Evolutionary conservation across 768 basidiomycete genomes (phyloP), one percentile per base, ranked within the genome.

Genomic region (Gymnopilus dilepis): DNA sequence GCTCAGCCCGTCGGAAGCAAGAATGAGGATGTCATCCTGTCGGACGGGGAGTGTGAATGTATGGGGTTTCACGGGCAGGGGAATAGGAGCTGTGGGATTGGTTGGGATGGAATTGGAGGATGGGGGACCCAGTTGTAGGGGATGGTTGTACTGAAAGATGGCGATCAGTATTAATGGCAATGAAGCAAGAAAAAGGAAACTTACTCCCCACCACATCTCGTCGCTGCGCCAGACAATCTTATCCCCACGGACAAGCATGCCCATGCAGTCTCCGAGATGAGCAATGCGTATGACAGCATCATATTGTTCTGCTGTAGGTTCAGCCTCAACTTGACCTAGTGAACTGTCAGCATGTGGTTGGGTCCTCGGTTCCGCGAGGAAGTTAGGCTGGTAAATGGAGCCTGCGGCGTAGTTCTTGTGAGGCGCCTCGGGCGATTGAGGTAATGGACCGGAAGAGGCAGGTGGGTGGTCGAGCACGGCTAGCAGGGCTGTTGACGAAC

Each of bases 151-250:
- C 82, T 82, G 66, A 70, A 80, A 71, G 58, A 6, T 40, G 55
- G 31, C 37, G 26, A n/a, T 53, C 19, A 60, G 60, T 37, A 33
- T 17, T 9, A 42, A 21, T n/a, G 17, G 12, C 31, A 33, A n/a
- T 52, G 48, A 40, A 13, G 40, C 19, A 56, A 19, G 31, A 38
- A 45, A 45, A 50, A 52, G n/a, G 38, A 55, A 34, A 80, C 86
- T 72, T 69, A 87, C 86, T 13, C 82, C 84, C 84, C 94, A 95
- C 86, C 95, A 95, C 92, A 97, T 96, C 74, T 97, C 96, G 42
- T 92, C 86, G 51, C 88, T 91, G 31, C 95, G 82, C 88, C 94
- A 97, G 1, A 87, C 85, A 43, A 97, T 87, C 56, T 86, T 80
- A 45, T 90, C 85, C 6, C 84, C 88, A 2, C 95, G 86, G 19